A percentile compares a stretch with the other conserved stretches of the same genome.
Conservation (phyloP, 2,329 filamentous ascomycete genomes). For the Mycosphaerelloides madeirae region DNA sequence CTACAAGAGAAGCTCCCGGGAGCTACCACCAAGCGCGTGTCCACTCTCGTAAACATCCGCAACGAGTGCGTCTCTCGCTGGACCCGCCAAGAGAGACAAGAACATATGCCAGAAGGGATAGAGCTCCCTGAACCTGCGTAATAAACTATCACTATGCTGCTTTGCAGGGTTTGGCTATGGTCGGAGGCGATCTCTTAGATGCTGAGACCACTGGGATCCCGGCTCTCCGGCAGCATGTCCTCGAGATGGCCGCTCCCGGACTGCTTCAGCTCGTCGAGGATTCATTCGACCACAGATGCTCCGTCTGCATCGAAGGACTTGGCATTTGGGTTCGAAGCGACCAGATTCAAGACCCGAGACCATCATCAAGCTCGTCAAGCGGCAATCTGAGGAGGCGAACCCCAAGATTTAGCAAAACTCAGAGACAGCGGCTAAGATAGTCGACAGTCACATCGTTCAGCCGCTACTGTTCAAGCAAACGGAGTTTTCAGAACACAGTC, state of each 20-base stretch:
- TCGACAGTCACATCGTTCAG: neutral
- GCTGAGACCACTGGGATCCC: conserved; percentile 21
- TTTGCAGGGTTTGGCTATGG: conserved; percentile 7
- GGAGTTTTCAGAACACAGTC: neutral
- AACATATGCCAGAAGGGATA: conserved; percentile 9
- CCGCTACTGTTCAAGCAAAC: neutral
- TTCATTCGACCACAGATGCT: conserved; percentile 10
- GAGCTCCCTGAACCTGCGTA: conserved; percentile 17
- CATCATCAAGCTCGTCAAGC: neutral
- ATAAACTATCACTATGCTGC: conserved; percentile 26
- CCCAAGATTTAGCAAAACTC: neutral
- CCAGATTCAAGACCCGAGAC: neutral
- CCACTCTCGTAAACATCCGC: conserved; percentile 15
- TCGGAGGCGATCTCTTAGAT: conserved; percentile 3
- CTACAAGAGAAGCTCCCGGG: neutral
- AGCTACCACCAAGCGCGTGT: neutral
- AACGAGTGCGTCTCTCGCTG: conserved; percentile 8
- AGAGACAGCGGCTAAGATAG: neutral
- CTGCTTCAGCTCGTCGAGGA: conserved; percentile 7
- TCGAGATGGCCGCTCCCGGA: conserved; percentile 10
- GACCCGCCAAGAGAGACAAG: conserved; percentile 6
- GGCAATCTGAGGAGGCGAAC: neutral
- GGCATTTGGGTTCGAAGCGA: conserved; percentile 12
- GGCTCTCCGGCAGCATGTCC: conserved; percentile 11
- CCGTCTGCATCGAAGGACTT: conserved; percentile 14